Conservation (phyloP, 768 basidiomycete species). For the Lentinula raphanica region DNA sequence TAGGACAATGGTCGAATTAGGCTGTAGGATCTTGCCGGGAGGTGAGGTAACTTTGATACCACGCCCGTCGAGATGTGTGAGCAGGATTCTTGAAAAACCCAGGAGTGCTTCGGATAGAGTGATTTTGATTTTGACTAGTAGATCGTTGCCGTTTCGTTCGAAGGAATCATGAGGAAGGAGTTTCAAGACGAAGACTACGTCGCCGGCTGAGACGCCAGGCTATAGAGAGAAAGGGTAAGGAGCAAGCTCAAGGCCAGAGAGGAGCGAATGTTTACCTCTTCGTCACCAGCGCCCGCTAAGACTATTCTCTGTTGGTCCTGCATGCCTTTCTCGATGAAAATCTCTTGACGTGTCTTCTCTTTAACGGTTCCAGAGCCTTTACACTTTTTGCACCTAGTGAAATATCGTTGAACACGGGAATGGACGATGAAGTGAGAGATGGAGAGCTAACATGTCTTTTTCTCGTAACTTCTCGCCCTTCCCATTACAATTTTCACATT, state of each 20-base stretch:
- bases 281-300: conserved; percentile 87
- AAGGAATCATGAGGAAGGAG: conserved; percentile 70
- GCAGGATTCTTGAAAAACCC: conserved; percentile 87
- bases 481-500: conserved; percentile 69
- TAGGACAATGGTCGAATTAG: conserved; percentile 68
- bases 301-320: conserved; percentile 78
- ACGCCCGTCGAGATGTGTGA: conserved; percentile 91
- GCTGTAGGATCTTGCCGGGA: conserved; percentile 68
- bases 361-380: conserved; percentile 80
- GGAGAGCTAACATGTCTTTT: conserved; percentile 63
- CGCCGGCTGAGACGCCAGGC: conserved; percentile 85
- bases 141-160: conserved; percentile 75
- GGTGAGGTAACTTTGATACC: conserved; percentile 79
- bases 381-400: conserved; percentile 86
- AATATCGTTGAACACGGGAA: background rate
- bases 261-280: conserved; percentile 49
- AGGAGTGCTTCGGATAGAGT: conserved; percentile 92
- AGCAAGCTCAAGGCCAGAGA: background rate
- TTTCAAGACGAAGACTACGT: conserved; percentile 82
- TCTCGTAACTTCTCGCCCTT: conserved; percentile 69
- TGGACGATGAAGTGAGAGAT: background rate
- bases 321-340: conserved; percentile 86
- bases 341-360: conserved; percentile 87
- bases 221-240: conserved; percentile 26
- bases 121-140: conserved; percentile 75